Conservation (phyloP, 1,139 yeast species). For the Debaryomyces subglobosus region DNA sequence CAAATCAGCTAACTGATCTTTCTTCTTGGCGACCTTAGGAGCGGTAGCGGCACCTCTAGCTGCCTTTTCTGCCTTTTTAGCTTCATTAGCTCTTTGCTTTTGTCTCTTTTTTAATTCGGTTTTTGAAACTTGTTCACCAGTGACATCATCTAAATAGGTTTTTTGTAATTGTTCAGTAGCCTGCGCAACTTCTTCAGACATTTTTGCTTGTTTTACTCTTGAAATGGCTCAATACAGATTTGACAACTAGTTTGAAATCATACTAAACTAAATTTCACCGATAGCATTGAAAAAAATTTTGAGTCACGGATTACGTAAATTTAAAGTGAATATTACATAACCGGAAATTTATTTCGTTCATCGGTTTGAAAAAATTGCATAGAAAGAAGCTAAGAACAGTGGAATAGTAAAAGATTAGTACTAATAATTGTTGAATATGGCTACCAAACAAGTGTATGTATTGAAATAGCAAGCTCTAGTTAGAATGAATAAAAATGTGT, state of each 20-base stretch:
- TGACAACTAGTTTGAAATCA: background rate
- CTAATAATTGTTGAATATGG: slow-evolving; percentile 18
- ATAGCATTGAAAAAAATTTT: slow-evolving; percentile 8
- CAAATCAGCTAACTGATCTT: slow-evolving; percentile 80
- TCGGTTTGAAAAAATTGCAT: slow-evolving; percentile 7
- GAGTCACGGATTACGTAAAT: slow-evolving; percentile 9
- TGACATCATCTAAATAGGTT: slow-evolving; percentile 86
- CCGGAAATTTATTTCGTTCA: slow-evolving; percentile 5
- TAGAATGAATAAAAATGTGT: background rate
- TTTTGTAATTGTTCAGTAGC: slow-evolving; percentile 82
- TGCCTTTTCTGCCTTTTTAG: slow-evolving; percentile 90
- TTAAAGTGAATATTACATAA: background rate
- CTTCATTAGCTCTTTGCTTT: slow-evolving; percentile 84
- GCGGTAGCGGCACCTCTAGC: slow-evolving; percentile 60
- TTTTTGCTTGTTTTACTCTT: slow-evolving; percentile 15
- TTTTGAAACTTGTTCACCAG: slow-evolving; percentile 97
- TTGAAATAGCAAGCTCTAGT: background rate
- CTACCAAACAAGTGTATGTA: slow-evolving; percentile 29
- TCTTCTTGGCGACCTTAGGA: slow-evolving; percentile 53
- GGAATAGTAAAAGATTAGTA: background rate
- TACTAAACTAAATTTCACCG: background rate
- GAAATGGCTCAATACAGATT: background rate
- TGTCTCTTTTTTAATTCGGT: slow-evolving; percentile 95
- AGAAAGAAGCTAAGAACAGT: background rate
- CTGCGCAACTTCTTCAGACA: slow-evolving; percentile 57